phyloP scores from a whole-genome alignment of 2,329 filamentous ascomycete species.

The Xenoacremonium recifei region DNA sequence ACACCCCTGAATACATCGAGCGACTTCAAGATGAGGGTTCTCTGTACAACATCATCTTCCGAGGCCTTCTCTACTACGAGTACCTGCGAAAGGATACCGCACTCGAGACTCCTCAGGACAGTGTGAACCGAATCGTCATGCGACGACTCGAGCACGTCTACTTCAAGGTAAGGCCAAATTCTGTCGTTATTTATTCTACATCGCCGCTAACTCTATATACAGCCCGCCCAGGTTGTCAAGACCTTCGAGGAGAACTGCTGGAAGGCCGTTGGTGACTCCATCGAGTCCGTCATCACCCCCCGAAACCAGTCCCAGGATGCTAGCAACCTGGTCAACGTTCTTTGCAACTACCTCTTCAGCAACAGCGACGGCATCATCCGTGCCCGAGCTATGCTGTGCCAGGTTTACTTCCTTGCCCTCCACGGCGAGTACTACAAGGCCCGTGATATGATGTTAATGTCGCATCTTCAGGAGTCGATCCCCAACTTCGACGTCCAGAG shows the following conservation, averaged over 20 bases:
- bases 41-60: slow-evolving; percentile 90
- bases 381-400: slow-evolving; percentile 94
- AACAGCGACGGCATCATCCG: slow-evolving; percentile 95
- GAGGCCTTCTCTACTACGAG: slow-evolving; percentile 86
- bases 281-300: slow-evolving; percentile 80
- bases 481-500: slow-evolving; percentile 94
- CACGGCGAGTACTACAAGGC: slow-evolving; percentile 98
- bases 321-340: slow-evolving; percentile 72
- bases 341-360: slow-evolving; percentile 93
- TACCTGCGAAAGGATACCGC: slow-evolving; percentile 67
- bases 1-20: slow-evolving; percentile 98
- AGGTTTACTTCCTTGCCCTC: slow-evolving; percentile 96
- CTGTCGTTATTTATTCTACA: slow-evolving; percentile 51
- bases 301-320: slow-evolving; percentile 68
- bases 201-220: slow-evolving; percentile 10
- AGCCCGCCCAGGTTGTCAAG: slow-evolving; percentile 86
- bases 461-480: slow-evolving; percentile 96
- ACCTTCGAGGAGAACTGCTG: slow-evolving; percentile 94
- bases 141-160: slow-evolving; percentile 95
- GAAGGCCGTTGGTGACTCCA: slow-evolving; percentile 68
- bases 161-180: slow-evolving; percentile 89
- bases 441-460: slow-evolving; percentile 99
- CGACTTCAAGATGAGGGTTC: slow-evolving; percentile 85
- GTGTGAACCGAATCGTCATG: slow-evolving; percentile 89
- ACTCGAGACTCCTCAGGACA: slow-evolving; percentile 78